Conservation (phyloP, 2,329 filamentous ascomycete species). For the Cladosporium oxysporum region DNA sequence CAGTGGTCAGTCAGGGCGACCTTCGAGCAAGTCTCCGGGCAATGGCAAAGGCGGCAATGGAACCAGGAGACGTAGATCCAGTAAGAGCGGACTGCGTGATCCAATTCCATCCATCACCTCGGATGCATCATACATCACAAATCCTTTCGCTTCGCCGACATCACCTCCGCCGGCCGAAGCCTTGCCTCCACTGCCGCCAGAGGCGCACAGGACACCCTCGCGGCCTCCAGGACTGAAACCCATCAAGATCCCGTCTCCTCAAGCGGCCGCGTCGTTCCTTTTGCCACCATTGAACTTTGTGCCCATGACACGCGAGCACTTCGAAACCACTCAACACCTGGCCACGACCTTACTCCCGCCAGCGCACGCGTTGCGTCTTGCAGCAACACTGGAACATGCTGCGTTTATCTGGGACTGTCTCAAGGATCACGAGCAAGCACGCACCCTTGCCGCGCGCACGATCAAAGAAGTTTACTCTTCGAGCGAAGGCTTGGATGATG, state of each 20-base stretch:
- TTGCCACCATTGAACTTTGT: constrained; percentile 80
- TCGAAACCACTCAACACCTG: constrained; percentile 72
- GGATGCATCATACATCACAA: constrained; percentile 54
- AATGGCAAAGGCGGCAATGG: constrained; percentile 29
- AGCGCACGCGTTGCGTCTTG: constrained; percentile 84
- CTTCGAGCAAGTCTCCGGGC: constrained; percentile 26
- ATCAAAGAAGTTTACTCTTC: constrained; percentile 91
- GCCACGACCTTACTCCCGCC: constrained; percentile 78
- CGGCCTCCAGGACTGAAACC: constrained; percentile 45
- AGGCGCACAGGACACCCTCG: constrained; percentile 36
- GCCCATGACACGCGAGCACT: constrained; percentile 77
- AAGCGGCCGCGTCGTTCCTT: constrained; percentile 67
- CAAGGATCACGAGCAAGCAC: constrained; percentile 75
- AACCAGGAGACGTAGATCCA: constrained; percentile 24
- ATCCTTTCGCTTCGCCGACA: constrained; percentile 48
- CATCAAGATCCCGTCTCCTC: constrained; percentile 35
- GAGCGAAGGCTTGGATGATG: constrained; percentile 89
- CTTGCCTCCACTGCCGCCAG: constrained; percentile 30
- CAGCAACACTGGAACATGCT: constrained; percentile 87
- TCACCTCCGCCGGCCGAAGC: constrained; percentile 43
- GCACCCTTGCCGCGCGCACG: constrained; percentile 75
- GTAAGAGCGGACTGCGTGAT: constrained; percentile 42
- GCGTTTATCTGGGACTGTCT: constrained; percentile 93
- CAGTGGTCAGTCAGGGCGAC: constrained; percentile 22
- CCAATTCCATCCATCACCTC: constrained; percentile 51